These are phyloP conservation scores for Aphanocladium album DNA, from an alignment of 2,329 filamentous ascomycete species.

Conservation along the genomic window DNA sequence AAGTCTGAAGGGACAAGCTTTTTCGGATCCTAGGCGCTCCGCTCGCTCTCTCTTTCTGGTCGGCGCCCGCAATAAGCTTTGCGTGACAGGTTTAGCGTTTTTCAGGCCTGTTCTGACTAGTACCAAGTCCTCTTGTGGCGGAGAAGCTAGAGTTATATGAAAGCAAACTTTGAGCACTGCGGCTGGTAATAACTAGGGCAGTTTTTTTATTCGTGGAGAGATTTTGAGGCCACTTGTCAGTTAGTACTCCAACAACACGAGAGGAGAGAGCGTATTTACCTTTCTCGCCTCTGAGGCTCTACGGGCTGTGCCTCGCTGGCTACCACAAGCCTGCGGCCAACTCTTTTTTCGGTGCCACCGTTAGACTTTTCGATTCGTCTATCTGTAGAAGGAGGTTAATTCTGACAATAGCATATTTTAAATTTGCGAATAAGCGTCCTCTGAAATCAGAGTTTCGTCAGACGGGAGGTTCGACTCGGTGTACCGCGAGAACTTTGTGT, in stretches of 20 bases:
- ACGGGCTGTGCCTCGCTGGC: background rate
- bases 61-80: constrained; percentile 9
- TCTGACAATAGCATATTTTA: background rate
- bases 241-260: background rate
- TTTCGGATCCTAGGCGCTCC: background rate
- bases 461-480: background rate
- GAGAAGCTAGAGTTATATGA: background rate
- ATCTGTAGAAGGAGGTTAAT: too few relatives aligned
- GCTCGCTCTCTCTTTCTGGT: background rate
- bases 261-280: background rate
- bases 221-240: background rate
- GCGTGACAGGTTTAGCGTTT: background rate
- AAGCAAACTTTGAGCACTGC: background rate
- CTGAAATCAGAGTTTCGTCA: constrained; percentile 4
- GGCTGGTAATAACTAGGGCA: background rate
- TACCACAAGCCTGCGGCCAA: background rate
- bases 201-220: background rate
- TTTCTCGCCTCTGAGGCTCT: background rate
- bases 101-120: background rate
- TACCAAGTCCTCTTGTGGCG: background rate
- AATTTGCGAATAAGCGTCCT: background rate
- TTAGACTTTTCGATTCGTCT: background rate
- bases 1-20: background rate
- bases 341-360: background rate
- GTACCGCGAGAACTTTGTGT: background rate